phyloP scores from a whole-genome alignment of 176 grass and related monocot genomes.

The Zoysia japonica region DNA sequence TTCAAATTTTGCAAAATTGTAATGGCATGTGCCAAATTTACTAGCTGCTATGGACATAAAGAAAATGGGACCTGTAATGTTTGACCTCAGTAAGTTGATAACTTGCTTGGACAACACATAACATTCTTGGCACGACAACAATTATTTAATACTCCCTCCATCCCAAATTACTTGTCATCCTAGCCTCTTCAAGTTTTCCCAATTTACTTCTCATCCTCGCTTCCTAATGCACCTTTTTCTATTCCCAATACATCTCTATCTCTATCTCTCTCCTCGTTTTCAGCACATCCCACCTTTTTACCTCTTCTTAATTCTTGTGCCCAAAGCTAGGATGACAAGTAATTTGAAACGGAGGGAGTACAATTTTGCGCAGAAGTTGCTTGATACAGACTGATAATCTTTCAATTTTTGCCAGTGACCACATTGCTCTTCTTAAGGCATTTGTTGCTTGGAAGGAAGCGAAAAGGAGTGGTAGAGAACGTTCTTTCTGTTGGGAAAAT shows the following conservation, averaged over 20 bases:
- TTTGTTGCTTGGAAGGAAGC: conserved; percentile 90
- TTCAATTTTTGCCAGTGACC: conserved; percentile 63
- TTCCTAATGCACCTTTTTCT: too few relatives aligned
- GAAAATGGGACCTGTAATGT: neutral
- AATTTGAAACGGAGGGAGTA: neutral
- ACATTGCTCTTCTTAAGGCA: conserved; percentile 84
- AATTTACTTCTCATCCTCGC: too few relatives aligned
- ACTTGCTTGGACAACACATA: neutral
- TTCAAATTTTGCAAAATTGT: too few relatives aligned
- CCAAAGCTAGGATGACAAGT: too few relatives aligned
- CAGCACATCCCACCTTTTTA: too few relatives aligned
- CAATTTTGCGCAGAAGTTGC: conserved; percentile 4
- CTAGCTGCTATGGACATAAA: conserved; percentile 15
- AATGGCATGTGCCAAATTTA: neutral
- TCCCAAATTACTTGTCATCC: too few relatives aligned
- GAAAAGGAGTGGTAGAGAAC: conserved; percentile 69
- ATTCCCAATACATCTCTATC: too few relatives aligned
- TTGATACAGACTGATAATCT: conserved; percentile 31
- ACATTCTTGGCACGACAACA: neutral
- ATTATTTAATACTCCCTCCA: too few relatives aligned
- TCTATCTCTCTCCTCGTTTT: too few relatives aligned
- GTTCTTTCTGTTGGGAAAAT: conserved; percentile 91
- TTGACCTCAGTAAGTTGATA: neutral
- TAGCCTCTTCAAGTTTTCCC: too few relatives aligned
- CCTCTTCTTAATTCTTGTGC: too few relatives aligned